Conservation (phyloP, 163 green algal species). For the Chlorella variabilis region DNA sequence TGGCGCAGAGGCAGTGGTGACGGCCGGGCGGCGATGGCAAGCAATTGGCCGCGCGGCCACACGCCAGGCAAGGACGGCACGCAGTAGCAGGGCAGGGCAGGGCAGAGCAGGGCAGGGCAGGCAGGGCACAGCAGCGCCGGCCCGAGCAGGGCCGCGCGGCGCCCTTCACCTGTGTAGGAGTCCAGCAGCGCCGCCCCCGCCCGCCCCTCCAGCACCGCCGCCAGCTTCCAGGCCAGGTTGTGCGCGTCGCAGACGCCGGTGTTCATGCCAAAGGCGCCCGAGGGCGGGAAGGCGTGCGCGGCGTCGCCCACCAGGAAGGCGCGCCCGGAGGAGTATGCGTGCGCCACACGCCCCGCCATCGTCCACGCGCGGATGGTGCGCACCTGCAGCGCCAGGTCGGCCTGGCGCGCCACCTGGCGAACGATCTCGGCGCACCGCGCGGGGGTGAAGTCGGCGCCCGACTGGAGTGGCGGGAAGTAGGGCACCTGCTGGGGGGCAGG, state of each 20-base stretch:
- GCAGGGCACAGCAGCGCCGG: too few relatives aligned
- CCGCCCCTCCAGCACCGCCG: slow-evolving; percentile 60
- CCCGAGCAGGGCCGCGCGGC: too few relatives aligned
- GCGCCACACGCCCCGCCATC: slow-evolving; percentile 89
- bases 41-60: too few relatives aligned
- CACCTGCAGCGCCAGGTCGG: slow-evolving; percentile 40
- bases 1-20: too few relatives aligned
- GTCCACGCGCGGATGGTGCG: slow-evolving; percentile 71
- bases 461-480: slow-evolving; percentile 88
- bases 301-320: slow-evolving; percentile 91
- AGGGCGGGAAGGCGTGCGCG: slow-evolving; percentile 92
- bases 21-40: too few relatives aligned
- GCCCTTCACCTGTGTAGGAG: slow-evolving; percentile 65
- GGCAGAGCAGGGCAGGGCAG: too few relatives aligned
- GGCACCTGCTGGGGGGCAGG: slow-evolving; percentile 68
- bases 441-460: slow-evolving; percentile 64
- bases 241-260: slow-evolving; percentile 89
- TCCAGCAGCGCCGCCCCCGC: slow-evolving; percentile 56
- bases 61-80: too few relatives aligned
- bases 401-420: slow-evolving; percentile 39
- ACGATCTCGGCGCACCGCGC: slow-evolving; percentile 64
- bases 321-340: slow-evolving; percentile 56
- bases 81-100: not conserved
- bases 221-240: slow-evolving; percentile 95
- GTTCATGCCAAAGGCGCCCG: slow-evolving; percentile 95